Conservation (phyloP, 2,329 filamentous ascomycete species). For the Botrytis elliptica region DNA sequence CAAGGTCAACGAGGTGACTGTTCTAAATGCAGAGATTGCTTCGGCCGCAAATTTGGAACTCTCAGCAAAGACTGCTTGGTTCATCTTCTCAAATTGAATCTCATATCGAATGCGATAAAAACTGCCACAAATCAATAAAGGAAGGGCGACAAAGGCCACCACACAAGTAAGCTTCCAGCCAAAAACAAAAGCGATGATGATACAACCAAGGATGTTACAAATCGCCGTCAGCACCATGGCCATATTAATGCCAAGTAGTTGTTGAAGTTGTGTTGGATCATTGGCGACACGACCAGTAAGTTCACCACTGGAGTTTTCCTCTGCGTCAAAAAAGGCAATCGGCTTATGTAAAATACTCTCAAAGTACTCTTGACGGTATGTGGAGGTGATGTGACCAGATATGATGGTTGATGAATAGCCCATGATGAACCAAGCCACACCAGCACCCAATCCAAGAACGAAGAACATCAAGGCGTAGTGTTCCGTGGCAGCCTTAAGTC, state of each 20-base stretch:
- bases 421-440: constrained; percentile 39
- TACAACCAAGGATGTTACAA: constrained; percentile 63
- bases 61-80: constrained; percentile 56
- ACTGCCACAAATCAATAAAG: constrained; percentile 46
- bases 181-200: constrained; percentile 67
- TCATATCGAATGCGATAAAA: constrained; percentile 54
- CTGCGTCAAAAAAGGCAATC: constrained; percentile 45
- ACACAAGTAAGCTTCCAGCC: constrained; percentile 77
- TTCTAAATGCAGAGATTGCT: constrained; percentile 60
- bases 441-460: constrained; percentile 44
- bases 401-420: constrained; percentile 44
- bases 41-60: constrained; percentile 64
- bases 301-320: constrained; percentile 49
- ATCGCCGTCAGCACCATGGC: constrained; percentile 60
- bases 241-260: constrained; percentile 49
- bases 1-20: constrained; percentile 59
- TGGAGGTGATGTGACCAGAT: constrained; percentile 33
- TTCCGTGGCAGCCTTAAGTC: constrained; percentile 38
- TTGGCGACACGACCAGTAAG: constrained; percentile 48
- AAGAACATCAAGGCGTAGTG: constrained; percentile 54
- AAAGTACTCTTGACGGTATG: constrained; percentile 47
- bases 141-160: constrained; percentile 57
- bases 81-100: constrained; percentile 56
- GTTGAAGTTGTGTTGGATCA: constrained; percentile 50
- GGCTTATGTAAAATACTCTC: constrained; percentile 46